phyloP scores from a whole-genome alignment of 352 stramenopile genomes.

The Aphanomyces cochlioides region DNA sequence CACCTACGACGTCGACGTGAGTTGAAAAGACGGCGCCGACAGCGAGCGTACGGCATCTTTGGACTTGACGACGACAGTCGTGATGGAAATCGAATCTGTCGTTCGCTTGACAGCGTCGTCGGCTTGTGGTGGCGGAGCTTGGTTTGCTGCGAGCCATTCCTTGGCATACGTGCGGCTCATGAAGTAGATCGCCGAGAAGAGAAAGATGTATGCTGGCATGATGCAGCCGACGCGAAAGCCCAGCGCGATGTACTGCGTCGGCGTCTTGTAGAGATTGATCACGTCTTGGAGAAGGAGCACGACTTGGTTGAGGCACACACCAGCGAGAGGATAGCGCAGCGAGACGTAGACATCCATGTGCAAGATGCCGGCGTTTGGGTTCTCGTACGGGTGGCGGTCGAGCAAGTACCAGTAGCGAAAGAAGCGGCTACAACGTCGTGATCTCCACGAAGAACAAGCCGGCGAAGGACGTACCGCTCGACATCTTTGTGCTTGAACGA shows the following conservation, averaged over 20 bases:
- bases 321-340: slow-evolving; percentile 56
- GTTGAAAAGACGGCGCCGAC: background rate
- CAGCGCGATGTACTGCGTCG: slow-evolving; percentile 40
- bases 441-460: background rate
- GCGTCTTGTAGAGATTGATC: slow-evolving; percentile 34
- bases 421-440: slow-evolving; percentile 35
- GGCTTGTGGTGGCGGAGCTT: background rate
- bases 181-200: slow-evolving; percentile 57
- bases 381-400: slow-evolving; percentile 75
- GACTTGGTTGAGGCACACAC: slow-evolving; percentile 59
- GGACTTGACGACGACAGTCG: background rate
- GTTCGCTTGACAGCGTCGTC: background rate
- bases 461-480: slow-evolving; percentile 42
- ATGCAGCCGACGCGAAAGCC: slow-evolving; percentile 62
- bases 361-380: slow-evolving; percentile 72
- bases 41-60: background rate
- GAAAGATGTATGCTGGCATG: slow-evolving; percentile 57
- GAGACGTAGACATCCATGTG: slow-evolving; percentile 64
- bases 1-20: background rate
- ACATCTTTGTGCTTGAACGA: slow-evolving; percentile 65
- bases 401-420: slow-evolving; percentile 84
- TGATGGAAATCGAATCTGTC: background rate
- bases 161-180: slow-evolving; percentile 56
- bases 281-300: slow-evolving; percentile 72
- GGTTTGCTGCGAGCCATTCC: slow-evolving; percentile 1